Evolutionary conservation across 768 basidiomycete genomes (phyloP).

Genomic region (Termitomyces sp.): DNA sequence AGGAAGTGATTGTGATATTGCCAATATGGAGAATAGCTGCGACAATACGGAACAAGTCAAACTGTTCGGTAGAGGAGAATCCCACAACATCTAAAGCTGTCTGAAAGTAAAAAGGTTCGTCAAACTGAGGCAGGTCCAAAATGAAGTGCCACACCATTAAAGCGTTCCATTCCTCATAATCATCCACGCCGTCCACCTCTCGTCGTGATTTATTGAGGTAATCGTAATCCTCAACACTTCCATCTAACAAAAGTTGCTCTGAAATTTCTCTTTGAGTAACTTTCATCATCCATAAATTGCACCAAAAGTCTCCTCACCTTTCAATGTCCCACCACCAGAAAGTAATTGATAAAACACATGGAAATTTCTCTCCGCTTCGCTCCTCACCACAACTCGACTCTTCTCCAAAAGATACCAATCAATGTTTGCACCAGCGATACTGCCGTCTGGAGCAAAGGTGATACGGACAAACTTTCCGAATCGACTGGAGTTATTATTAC

Average conservation of each 20-base stretch:
- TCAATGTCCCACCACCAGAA: constrained; percentile 65
- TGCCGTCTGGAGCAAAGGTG: constrained; percentile 87
- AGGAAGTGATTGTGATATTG: constrained; percentile 79
- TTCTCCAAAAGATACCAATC: constrained; percentile 99
- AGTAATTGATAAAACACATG: constrained; percentile 97
- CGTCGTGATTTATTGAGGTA: constrained; percentile 86
- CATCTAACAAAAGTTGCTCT: constrained; percentile 75
- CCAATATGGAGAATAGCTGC: constrained; percentile 95
- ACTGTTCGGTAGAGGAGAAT: constrained; percentile 77
- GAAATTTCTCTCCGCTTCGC: constrained; percentile 86
- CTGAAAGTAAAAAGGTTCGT: constrained; percentile 26
- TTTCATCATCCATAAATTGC: neutral
- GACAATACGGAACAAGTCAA: constrained; percentile 90
- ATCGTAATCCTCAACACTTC: constrained; percentile 76
- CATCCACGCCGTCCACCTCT: constrained; percentile 95
- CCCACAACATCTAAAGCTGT: constrained; percentile 86
- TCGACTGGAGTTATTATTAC: constrained; percentile 98
- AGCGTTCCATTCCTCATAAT: constrained; percentile 79
- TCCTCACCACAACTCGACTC: constrained; percentile 86
- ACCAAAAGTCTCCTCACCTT: constrained; percentile 42
- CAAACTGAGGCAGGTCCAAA: neutral
- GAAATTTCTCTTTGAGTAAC: constrained; percentile 2
- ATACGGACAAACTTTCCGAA: constrained; percentile 99
- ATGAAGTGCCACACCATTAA: constrained; percentile 51
- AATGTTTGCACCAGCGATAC: constrained; percentile 95